Percentiles rank a stretch among this genome's conserved stretches.
Conservation (phyloP, 2,329 filamentous ascomycete species). For the Colletotrichum costaricense region DNA sequence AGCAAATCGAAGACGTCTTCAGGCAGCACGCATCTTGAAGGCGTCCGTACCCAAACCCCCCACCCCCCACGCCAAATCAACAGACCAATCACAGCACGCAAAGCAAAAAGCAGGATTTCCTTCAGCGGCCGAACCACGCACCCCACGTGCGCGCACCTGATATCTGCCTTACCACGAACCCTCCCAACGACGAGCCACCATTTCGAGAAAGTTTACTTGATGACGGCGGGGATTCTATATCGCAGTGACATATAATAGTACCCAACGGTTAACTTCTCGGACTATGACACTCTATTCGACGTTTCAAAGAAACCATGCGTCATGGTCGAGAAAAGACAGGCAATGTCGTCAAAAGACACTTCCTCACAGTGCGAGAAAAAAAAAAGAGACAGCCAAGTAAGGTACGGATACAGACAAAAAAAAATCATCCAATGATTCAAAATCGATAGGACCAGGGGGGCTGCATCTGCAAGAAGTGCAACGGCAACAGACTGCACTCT, state of each 20-base stretch:
- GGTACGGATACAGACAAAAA: neutral
- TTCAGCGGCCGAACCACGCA: neutral
- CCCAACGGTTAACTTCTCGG: no score
- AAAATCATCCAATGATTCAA: neutral
- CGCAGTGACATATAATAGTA: no score
- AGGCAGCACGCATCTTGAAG: neutral
- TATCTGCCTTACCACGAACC: neutral
- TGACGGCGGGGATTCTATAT: neutral
- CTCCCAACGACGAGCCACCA: neutral
- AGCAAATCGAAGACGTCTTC: no score
- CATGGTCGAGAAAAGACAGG: neutral
- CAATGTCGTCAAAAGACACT: neutral
- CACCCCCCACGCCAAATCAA: neutral
- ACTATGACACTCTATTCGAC: neutral
- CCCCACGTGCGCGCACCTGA: neutral
- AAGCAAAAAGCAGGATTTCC: neutral
- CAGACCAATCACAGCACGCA: neutral
- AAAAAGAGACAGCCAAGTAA: neutral
- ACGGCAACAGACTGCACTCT: neutral
- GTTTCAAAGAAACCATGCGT: neutral
- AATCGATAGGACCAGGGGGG: neutral
- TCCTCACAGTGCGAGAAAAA: neutral
- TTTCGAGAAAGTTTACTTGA: neutral
- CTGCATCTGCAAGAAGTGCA: neutral
- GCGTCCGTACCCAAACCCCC: neutral